Conservation (phyloP, 75 land plant genomes). For the Cryptomeria japonica region DNA sequence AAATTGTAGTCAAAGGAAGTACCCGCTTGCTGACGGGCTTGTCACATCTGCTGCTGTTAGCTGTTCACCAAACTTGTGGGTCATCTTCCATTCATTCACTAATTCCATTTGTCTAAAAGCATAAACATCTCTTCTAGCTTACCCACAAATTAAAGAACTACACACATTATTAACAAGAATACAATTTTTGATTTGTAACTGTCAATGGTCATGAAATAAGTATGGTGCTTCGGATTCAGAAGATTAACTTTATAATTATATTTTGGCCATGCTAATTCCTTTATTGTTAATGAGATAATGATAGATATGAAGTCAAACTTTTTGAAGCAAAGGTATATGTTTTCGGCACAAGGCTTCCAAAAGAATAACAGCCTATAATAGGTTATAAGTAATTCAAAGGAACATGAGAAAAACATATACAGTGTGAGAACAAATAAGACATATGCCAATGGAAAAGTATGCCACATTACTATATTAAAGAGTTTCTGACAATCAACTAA, state of each 20-base stretch:
- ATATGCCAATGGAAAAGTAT: neutral
- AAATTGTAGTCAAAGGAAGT: neutral
- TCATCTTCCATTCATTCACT: neutral
- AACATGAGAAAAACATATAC: too few species aligned
- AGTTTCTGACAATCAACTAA: neutral
- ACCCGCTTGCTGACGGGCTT: constrained; percentile 12
- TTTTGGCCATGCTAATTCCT: neutral
- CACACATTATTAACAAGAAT: neutral
- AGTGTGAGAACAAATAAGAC: too few species aligned
- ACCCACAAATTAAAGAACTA: neutral
- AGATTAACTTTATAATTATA: neutral
- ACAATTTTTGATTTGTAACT: neutral
- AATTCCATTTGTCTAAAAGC: neutral
- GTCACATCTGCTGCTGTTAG: neutral
- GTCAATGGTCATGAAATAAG: neutral
- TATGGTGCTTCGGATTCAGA: neutral
- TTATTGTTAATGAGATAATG: neutral
- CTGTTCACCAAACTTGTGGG: neutral
- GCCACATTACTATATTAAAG: neutral
- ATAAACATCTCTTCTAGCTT: neutral
- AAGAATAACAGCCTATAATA: neutral
- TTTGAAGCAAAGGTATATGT: neutral
- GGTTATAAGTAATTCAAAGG: too few species aligned
- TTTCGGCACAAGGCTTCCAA: too few species aligned
- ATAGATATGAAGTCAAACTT: neutral